A percentile compares a stretch with the other conserved stretches of the same genome.
phyloP scores from a whole-genome alignment of 2,329 filamentous ascomycete species.

The Cytospora leucostoma region DNA sequence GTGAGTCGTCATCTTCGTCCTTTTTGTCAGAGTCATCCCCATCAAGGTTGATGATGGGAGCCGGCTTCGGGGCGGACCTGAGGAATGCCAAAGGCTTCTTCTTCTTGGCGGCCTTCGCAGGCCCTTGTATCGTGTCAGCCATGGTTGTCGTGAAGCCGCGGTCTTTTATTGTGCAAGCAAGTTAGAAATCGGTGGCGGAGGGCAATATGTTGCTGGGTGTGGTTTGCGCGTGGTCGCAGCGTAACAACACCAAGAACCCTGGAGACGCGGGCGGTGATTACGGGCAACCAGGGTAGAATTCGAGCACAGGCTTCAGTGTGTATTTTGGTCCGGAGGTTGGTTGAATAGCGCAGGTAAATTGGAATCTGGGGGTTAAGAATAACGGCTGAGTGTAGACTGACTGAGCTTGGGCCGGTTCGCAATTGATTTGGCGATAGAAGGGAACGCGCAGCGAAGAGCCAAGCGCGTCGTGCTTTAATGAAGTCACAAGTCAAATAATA shows the following conservation, averaged over 20 bases:
- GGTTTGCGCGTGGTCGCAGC: background rate
- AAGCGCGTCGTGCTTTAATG: constrained; percentile 16
- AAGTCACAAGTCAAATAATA: background rate
- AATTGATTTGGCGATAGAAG: background rate
- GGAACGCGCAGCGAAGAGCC: constrained; percentile 1
- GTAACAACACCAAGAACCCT: background rate
- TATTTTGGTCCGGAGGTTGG: background rate
- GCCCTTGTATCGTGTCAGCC: constrained; percentile 15
- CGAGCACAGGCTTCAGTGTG: background rate
- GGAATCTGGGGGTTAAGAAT: background rate
- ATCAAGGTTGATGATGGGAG: background rate
- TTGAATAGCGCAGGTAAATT: background rate
- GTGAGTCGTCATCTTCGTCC: constrained; percentile 35
- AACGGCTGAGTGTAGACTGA: no score
- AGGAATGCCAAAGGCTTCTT: constrained; percentile 34
- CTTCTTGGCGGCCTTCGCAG: constrained; percentile 28
- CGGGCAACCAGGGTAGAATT: background rate
- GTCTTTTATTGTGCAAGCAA: background rate
- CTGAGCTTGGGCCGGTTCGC: background rate
- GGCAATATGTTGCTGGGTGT: background rate
- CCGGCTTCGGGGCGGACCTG: constrained; percentile 15
- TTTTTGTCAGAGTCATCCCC: constrained; percentile 6
- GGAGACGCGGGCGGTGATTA: no score
- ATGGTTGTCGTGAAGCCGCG: background rate
- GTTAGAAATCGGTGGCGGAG: background rate